These are phyloP conservation scores for Biscutella laevigata DNA, from an alignment of 441 rosid genomes.

Conservation along the genomic window DNA sequence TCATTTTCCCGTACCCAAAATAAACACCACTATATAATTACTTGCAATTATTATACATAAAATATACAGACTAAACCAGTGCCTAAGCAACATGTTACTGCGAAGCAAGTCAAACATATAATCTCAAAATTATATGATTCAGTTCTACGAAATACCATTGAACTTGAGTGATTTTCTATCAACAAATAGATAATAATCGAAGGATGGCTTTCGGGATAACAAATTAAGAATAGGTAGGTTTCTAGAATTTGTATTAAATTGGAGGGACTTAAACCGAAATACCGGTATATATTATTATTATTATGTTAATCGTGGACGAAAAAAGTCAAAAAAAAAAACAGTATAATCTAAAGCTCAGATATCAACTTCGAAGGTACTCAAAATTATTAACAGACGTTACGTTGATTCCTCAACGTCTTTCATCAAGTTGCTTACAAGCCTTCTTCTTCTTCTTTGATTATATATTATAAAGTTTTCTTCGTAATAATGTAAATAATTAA, in stretches of 20 bases:
- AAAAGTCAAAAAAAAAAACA: constrained; percentile 23
- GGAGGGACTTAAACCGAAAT: constrained; percentile 6
- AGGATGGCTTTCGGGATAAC: background rate
- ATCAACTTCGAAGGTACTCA: constrained; percentile 36
- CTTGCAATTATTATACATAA: background rate
- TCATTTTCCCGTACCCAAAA: constrained; percentile 37
- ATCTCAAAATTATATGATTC: background rate
- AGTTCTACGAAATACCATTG: background rate
- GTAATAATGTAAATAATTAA: constrained; percentile 7
- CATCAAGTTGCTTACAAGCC: constrained; percentile 44
- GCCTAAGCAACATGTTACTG: constrained; percentile 34
- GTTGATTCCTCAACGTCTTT: constrained; percentile 38
- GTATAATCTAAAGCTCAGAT: constrained; percentile 14
- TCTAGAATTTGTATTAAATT: constrained; percentile 3
- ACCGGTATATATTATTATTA: background rate
- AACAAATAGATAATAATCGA: no score
- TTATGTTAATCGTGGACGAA: background rate
- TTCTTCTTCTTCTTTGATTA: constrained; percentile 26
- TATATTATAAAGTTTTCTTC: constrained; percentile 8
- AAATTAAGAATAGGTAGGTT: background rate
- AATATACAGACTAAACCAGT: constrained; percentile 14
- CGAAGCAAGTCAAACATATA: no score
- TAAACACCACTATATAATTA: constrained; percentile 12
- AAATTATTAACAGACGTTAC: constrained; percentile 31
- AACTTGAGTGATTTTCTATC: no score